A percentile compares a stretch with the other conserved stretches of the same genome.
Conservation (phyloP, 192 early-diverging fungal genomes). For the Backusella tarrabulga region DNA sequence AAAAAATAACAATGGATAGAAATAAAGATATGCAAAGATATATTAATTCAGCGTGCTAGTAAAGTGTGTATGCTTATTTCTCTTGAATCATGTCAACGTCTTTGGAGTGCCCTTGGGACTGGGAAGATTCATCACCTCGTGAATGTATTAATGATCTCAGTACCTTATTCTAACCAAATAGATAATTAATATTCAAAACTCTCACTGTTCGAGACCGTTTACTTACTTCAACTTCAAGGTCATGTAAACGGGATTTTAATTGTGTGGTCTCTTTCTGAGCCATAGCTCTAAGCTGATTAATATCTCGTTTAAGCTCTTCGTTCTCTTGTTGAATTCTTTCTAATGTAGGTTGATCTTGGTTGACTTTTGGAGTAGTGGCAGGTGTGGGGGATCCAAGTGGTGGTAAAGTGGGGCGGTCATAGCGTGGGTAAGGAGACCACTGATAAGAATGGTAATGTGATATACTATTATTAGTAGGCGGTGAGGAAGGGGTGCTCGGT, state of each 20-base stretch:
- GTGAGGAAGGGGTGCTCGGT: conserved; percentile 8
- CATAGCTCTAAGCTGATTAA: conserved; percentile 11
- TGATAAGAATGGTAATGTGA: conserved; percentile 11
- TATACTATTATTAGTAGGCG: neutral
- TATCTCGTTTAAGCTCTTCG: conserved; percentile 10
- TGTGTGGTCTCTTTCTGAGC: neutral
- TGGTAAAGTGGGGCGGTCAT: conserved; percentile 6
- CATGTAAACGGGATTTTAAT: conserved; percentile 12
- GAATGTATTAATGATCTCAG: conserved; percentile 4
- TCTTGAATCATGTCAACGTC: neutral
- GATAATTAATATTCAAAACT: neutral
- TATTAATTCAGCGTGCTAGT: neutral
- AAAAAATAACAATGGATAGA: neutral
- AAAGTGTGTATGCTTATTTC: neutral
- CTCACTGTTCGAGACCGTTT: neutral
- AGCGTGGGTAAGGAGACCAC: conserved; percentile 7
- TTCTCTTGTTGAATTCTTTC: conserved; percentile 4
- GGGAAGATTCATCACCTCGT: neutral
- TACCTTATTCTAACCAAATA: conserved; percentile 11
- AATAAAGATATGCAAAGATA: neutral
- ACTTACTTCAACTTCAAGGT: conserved; percentile 19
- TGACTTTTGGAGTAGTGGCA: neutral
- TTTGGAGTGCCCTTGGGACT: neutral
- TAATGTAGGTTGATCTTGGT: neutral
- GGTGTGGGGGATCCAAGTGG: neutral